Conservation (phyloP, 495 filamentous ascomycete species). For the Talaromyces nanjingensis region DNA sequence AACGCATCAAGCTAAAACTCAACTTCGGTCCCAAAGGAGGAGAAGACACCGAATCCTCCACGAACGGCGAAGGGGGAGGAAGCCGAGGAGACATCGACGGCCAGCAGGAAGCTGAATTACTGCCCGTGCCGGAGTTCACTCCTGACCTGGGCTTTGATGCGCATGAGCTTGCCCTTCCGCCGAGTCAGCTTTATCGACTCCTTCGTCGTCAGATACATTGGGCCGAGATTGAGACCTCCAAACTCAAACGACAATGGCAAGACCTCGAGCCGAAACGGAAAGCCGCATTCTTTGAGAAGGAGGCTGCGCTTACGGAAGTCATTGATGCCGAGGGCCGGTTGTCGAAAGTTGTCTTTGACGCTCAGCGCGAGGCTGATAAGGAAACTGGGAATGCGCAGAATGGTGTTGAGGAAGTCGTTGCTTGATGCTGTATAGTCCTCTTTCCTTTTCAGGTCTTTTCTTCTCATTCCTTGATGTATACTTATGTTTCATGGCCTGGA, state of each 20-base stretch:
- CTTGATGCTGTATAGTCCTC: not conserved
- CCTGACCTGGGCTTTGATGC: slow-evolving; percentile 51
- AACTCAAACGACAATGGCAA: slow-evolving; percentile 57
- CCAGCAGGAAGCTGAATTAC: not conserved
- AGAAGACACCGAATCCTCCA: slow-evolving; percentile 41
- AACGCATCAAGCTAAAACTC: slow-evolving; percentile 62
- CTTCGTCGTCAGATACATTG: slow-evolving; percentile 74
- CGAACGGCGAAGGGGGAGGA: slow-evolving; percentile 30
- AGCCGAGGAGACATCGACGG: not conserved
- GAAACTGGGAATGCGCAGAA: slow-evolving; percentile 17
- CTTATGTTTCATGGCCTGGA: slow-evolving; percentile 2
- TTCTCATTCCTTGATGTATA: not conserved
- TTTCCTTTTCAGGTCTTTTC: not conserved
- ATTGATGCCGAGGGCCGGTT: slow-evolving; percentile 50
- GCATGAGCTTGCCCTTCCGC: slow-evolving; percentile 62
- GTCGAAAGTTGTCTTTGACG: slow-evolving; percentile 19
- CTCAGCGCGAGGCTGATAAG: not conserved
- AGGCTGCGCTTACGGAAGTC: slow-evolving; percentile 54
- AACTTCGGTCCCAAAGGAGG: slow-evolving; percentile 35
- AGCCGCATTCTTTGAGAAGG: slow-evolving; percentile 81
- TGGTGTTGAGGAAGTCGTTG: slow-evolving; percentile 14
- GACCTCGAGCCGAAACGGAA: slow-evolving; percentile 58
- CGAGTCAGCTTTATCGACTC: slow-evolving; percentile 62
- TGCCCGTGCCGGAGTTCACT: slow-evolving; percentile 25
- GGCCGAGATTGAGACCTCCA: slow-evolving; percentile 63